These are phyloP conservation scores for Ophiostoma pallidulum DNA, from an alignment of 2,329 filamentous ascomycete species.

Conservation along the genomic window DNA sequence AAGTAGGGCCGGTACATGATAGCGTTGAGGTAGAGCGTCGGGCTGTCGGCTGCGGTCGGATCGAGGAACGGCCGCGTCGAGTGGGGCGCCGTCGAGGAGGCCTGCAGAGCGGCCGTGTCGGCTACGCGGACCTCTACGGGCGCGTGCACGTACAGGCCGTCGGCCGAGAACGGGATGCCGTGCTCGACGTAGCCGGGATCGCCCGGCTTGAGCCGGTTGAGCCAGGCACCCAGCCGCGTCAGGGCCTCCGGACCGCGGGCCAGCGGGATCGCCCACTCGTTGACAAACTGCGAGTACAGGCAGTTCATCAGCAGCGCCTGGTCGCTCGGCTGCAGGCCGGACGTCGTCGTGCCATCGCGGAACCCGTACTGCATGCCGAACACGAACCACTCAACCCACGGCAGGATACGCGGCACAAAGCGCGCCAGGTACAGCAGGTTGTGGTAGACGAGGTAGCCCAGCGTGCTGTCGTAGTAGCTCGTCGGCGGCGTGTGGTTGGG, in stretches of 20 bases:
- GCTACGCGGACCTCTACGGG: slow-evolving; percentile 70
- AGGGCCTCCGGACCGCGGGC: slow-evolving; percentile 81
- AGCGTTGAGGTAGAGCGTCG: slow-evolving; percentile 71
- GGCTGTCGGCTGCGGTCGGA: slow-evolving; percentile 49
- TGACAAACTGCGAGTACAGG: slow-evolving; percentile 95
- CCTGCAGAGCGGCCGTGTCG: slow-evolving; percentile 41
- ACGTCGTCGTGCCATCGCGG: slow-evolving; percentile 46
- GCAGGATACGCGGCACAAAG: slow-evolving; percentile 67
- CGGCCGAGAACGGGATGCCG: slow-evolving; percentile 58
- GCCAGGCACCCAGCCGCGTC: slow-evolving; percentile 72
- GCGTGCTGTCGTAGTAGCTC: slow-evolving; percentile 69
- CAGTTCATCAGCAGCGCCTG: slow-evolving; percentile 90
- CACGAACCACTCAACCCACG: slow-evolving; percentile 90
- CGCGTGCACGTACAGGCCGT: slow-evolving; percentile 64
- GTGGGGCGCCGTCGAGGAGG: slow-evolving; percentile 21
- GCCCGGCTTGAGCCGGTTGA: slow-evolving; percentile 52
- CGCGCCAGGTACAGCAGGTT: slow-evolving; percentile 76
- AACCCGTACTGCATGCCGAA: slow-evolving; percentile 98
- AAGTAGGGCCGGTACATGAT: slow-evolving; percentile 69
- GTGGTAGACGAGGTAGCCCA: slow-evolving; percentile 89
- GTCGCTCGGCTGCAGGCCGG: slow-evolving; percentile 69
- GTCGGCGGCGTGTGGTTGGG: slow-evolving; percentile 43
- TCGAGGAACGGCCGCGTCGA: slow-evolving; percentile 39
- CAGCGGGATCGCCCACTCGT: slow-evolving; percentile 93
- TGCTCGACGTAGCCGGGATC: slow-evolving; percentile 49